These are phyloP conservation scores for Monascus ruber DNA, from an alignment of 2,329 filamentous ascomycete genomes.

Conservation along the genomic window DNA sequence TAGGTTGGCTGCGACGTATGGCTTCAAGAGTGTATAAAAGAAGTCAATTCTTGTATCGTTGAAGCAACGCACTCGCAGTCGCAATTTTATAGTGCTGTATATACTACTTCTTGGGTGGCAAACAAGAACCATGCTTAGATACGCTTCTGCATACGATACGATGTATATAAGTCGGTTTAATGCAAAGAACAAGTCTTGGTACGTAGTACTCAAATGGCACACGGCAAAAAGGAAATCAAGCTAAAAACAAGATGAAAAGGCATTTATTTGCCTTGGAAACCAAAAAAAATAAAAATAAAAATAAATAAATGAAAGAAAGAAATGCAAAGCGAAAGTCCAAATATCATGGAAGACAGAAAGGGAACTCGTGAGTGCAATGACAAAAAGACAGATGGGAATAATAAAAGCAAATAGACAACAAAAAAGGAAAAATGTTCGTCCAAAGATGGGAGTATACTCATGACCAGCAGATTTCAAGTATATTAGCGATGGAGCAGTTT, in stretches of 20 bases:
- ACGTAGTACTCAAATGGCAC: constrained; percentile 8
- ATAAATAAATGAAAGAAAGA: constrained; percentile 3
- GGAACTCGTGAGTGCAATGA: constrained; percentile 19
- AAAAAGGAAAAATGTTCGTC: background rate
- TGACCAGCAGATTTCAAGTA: constrained; percentile 12
- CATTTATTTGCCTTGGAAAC: too few species aligned
- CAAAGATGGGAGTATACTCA: constrained; percentile 9
- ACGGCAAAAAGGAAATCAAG: constrained; percentile 6
- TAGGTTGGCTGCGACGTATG: constrained; percentile 49
- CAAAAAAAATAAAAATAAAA: too few species aligned
- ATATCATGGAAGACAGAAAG: constrained; percentile 12
- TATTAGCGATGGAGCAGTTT: background rate
- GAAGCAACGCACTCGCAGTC: constrained; percentile 5
- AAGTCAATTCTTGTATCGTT: constrained; percentile 1
- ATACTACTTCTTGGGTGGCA: too few species aligned
- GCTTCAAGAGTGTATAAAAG: constrained; percentile 15
- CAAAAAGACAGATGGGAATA: constrained; percentile 10
- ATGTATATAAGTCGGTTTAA: background rate
- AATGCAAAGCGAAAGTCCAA: background rate
- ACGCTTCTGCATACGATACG: constrained; percentile 2
- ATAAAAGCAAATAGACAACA: constrained; percentile 1
- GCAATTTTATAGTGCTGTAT: too few species aligned
- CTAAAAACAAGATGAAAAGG: too few species aligned
- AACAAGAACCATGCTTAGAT: constrained; percentile 2
- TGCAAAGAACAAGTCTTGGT: background rate